phyloP scores from a whole-genome alignment of 352 stramenopile genomes.

The Blastocystis hominis region DNA sequence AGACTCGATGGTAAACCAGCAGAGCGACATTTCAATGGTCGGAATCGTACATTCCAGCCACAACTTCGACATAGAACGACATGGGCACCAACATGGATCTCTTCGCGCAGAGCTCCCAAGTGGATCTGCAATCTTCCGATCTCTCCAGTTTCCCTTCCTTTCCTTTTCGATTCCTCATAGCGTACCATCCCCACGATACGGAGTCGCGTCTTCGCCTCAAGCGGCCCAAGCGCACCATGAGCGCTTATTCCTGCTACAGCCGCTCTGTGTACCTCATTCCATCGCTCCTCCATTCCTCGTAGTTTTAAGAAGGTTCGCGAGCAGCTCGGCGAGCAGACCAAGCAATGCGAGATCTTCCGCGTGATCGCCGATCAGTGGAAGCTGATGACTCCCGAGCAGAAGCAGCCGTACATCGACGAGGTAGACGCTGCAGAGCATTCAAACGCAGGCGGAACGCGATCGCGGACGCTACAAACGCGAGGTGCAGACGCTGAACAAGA shows the following conservation, averaged over 20 bases:
- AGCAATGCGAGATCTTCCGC: conserved; percentile 39
- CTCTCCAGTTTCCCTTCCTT: not conserved
- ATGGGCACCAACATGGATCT: not conserved
- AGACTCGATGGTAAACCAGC: conserved; percentile 9
- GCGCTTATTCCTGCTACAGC: conserved; percentile 50
- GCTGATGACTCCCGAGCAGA: conserved; percentile 49
- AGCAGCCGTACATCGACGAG: conserved; percentile 28
- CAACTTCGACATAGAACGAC: not conserved
- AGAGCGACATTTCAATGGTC: not conserved
- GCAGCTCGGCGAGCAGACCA: conserved; percentile 19
- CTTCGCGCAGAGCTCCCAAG: not conserved
- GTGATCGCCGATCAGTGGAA: conserved; percentile 38
- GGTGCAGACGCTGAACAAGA: conserved; percentile 17
- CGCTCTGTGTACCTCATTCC: not conserved
- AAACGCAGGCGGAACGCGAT: not conserved
- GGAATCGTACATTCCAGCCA: not conserved
- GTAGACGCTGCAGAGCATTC: not conserved
- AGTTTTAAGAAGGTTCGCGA: conserved; percentile 42
- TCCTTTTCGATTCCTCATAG: not conserved
- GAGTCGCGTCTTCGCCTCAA: conserved; percentile 10
- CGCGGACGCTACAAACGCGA: conserved; percentile 19
- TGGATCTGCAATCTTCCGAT: not conserved
- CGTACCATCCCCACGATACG: not conserved
- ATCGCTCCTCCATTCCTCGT: not conserved
- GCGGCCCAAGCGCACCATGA: conserved; percentile 51